These are phyloP conservation scores for Fraxinus anomala DNA, from an alignment of 257 asterid species.

Conservation along the genomic window DNA sequence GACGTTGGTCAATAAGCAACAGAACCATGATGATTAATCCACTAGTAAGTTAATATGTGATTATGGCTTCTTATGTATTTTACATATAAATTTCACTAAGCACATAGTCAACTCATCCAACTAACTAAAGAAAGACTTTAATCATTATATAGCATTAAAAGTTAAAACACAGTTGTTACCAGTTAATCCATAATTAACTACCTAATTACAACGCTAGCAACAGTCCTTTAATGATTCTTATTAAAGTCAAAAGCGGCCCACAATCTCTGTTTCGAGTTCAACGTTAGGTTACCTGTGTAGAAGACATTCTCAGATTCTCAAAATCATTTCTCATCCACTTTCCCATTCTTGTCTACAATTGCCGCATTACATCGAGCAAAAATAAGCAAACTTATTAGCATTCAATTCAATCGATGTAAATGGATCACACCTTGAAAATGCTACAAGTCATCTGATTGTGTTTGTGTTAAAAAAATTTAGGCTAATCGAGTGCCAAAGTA, in stretches of 20 bases:
- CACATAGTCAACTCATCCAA: too few relatives aligned
- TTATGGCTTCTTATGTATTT: too few relatives aligned
- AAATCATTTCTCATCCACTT: conserved; percentile 36
- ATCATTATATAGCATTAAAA: conserved; percentile 13
- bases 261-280: conserved; percentile 10
- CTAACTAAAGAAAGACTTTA: too few relatives aligned
- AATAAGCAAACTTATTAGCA: too few relatives aligned
- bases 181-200: conserved; percentile 33
- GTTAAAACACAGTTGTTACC: conserved; percentile 35
- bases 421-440: too few relatives aligned
- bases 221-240: conserved; percentile 20
- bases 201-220: conserved; percentile 16
- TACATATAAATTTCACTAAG: too few relatives aligned
- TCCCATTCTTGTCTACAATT: conserved; percentile 14
- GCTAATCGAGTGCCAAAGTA: background rate
- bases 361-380: too few relatives aligned
- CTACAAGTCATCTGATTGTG: too few relatives aligned
- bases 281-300: background rate
- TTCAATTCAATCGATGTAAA: too few relatives aligned
- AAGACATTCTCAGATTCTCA: conserved; percentile 23
- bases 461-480: background rate
- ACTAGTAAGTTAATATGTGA: too few relatives aligned
- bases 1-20: too few relatives aligned
- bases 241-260: conserved; percentile 33
- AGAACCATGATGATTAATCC: too few relatives aligned